Evolutionary conservation across 106 monocot species (phyloP).

Genomic region (Acanthochlamys bracteata): DNA sequence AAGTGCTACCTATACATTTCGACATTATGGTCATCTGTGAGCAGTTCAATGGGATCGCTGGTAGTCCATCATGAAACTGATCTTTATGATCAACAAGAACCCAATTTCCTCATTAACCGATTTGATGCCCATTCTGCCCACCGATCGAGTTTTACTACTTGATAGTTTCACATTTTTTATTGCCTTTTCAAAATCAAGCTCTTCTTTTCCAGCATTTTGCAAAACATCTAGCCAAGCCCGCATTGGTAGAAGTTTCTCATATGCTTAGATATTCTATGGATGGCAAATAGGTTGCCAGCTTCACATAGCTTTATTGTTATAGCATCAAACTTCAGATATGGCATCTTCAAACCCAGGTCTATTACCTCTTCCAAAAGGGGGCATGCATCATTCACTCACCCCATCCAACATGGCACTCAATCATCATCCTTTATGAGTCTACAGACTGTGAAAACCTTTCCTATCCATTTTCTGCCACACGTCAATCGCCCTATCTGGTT

Average conservation of each 20-base stretch:
- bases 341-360: slow-evolving; percentile 51
- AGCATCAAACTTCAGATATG: slow-evolving; percentile 67
- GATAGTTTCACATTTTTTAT: neutral
- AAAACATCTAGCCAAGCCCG: slow-evolving; percentile 87
- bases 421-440: slow-evolving; percentile 71
- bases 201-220: slow-evolving; percentile 60
- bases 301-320: slow-evolving; percentile 58
- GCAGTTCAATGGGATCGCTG: no score
- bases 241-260: slow-evolving; percentile 93
- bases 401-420: slow-evolving; percentile 68
- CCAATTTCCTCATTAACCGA: no score
- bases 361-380: slow-evolving; percentile 78
- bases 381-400: slow-evolving; percentile 56
- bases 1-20: no score
- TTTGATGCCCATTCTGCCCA: no score
- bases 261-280: slow-evolving; percentile 82
- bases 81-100: no score
- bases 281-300: slow-evolving; percentile 67
- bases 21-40: no score
- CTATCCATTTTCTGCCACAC: slow-evolving; percentile 83
- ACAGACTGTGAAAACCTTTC: slow-evolving; percentile 35
- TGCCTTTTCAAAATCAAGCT: slow-evolving; percentile 63
- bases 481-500: slow-evolving; percentile 51
- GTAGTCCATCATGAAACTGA: no score
- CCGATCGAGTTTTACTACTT: no score